These are phyloP conservation scores for Paraphoma chrysanthemicola DNA, from an alignment of 2,329 filamentous ascomycete species.

Conservation along the genomic window DNA sequence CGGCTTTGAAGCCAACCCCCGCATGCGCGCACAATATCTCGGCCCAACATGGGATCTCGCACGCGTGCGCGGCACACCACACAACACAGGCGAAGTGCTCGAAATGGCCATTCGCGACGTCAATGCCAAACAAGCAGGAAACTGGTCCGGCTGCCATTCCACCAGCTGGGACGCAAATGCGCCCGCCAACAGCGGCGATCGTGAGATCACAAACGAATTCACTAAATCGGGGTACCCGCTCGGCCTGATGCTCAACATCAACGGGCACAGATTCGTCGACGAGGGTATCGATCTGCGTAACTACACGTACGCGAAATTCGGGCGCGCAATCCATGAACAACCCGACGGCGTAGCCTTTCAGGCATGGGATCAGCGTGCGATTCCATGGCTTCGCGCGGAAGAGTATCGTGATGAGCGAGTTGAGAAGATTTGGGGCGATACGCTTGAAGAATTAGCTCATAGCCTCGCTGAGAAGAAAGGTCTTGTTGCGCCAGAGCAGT, in stretches of 20 bases:
- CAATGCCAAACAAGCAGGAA: conserved; percentile 60
- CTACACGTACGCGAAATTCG: conserved; percentile 72
- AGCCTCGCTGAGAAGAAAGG: neutral
- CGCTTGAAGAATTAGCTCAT: conserved; percentile 58
- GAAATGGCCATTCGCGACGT: conserved; percentile 60
- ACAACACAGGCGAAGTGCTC: conserved; percentile 68
- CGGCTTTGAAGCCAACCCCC: conserved; percentile 68
- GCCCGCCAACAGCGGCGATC: conserved; percentile 61
- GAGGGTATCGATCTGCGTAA: conserved; percentile 71
- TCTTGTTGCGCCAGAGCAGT: neutral
- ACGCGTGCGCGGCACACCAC: conserved; percentile 67
- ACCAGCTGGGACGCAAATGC: conserved; percentile 71
- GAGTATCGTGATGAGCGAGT: conserved; percentile 69
- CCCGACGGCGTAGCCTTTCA: conserved; percentile 67
- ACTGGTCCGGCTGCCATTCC: conserved; percentile 71
- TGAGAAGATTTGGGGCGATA: conserved; percentile 58
- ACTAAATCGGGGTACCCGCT: conserved; percentile 74
- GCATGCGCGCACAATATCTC: conserved; percentile 62
- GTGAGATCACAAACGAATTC: conserved; percentile 68
- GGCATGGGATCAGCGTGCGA: conserved; percentile 65
- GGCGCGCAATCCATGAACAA: conserved; percentile 66
- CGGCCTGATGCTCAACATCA: conserved; percentile 68
- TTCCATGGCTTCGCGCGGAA: conserved; percentile 63
- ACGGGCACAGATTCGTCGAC: conserved; percentile 69
- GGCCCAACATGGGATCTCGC: conserved; percentile 70